These are phyloP conservation scores for Orobanche coerulescens DNA, from an alignment of 257 asterid genomes.

Conservation along the genomic window DNA sequence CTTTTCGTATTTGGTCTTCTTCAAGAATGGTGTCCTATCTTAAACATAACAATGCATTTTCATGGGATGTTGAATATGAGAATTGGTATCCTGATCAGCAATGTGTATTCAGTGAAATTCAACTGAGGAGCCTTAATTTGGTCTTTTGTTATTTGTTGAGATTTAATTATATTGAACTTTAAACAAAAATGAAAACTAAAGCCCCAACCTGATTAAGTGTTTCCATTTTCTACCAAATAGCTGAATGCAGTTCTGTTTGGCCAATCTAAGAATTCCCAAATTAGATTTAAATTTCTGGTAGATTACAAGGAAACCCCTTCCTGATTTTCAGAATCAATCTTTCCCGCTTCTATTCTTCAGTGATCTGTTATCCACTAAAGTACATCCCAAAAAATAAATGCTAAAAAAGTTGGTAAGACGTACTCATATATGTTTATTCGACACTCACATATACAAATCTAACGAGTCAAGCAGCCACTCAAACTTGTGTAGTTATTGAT, in stretches of 20 bases:
- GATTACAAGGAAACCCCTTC: background rate
- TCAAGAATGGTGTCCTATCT: background rate
- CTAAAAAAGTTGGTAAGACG: background rate
- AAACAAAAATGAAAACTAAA: background rate
- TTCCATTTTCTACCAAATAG: background rate
- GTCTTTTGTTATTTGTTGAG: background rate
- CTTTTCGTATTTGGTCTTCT: background rate
- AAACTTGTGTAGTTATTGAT: background rate
- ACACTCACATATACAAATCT: background rate
- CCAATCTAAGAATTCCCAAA: background rate
- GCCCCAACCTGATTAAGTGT: background rate
- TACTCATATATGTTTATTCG: background rate
- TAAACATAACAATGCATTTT: background rate
- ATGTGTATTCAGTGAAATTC: background rate
- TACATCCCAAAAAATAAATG: background rate
- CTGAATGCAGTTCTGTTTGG: background rate
- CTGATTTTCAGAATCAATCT: background rate
- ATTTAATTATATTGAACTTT: background rate
- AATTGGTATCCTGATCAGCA: background rate
- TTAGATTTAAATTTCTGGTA: background rate
- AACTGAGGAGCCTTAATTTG: background rate
- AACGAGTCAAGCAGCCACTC: background rate
- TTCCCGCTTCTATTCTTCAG: background rate
- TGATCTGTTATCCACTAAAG: background rate
- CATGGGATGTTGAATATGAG: background rate